Evolutionary conservation across 176 grass and related monocot species (phyloP).

Genomic region (Oryza glaberrima): DNA sequence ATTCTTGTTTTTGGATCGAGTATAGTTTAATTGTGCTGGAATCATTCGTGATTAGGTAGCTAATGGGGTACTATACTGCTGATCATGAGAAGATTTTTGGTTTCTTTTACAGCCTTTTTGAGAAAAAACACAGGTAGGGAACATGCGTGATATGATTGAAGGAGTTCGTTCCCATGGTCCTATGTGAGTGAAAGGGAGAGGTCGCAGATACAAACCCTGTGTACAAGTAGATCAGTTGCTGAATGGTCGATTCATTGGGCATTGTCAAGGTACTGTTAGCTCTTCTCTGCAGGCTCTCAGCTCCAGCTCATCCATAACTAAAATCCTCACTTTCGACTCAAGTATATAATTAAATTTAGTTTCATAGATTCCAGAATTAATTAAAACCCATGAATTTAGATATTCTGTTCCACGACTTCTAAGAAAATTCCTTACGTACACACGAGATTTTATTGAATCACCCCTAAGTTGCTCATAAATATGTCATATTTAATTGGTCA

Average conservation of each 20-base stretch:
- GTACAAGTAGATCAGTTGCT: background rate
- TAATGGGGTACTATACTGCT: background rate
- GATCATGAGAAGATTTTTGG: background rate
- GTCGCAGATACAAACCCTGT: background rate
- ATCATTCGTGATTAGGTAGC: background rate
- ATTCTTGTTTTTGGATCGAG: conserved; percentile 1
- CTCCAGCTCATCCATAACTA: background rate
- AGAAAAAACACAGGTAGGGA: background rate
- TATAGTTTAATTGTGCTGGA: background rate
- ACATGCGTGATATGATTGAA: background rate
- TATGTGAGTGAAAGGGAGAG: background rate
- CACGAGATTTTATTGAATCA: too few relatives aligned
- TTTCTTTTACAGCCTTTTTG: background rate
- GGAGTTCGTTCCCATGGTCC: background rate
- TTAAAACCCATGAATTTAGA: too few relatives aligned
- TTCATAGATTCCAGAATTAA: too few relatives aligned
- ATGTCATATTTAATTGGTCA: too few relatives aligned
- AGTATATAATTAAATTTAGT: too few relatives aligned
- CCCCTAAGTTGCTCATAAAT: too few relatives aligned
- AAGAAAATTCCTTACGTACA: too few relatives aligned
- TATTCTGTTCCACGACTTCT: too few relatives aligned
- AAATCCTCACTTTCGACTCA: background rate
- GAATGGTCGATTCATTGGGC: conserved; percentile 1
- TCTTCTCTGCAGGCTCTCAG: background rate
- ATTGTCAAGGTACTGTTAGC: background rate